Evolutionary conservation across 768 basidiomycete genomes (phyloP).

Genomic region (Fibroporia radiculosa): DNA sequence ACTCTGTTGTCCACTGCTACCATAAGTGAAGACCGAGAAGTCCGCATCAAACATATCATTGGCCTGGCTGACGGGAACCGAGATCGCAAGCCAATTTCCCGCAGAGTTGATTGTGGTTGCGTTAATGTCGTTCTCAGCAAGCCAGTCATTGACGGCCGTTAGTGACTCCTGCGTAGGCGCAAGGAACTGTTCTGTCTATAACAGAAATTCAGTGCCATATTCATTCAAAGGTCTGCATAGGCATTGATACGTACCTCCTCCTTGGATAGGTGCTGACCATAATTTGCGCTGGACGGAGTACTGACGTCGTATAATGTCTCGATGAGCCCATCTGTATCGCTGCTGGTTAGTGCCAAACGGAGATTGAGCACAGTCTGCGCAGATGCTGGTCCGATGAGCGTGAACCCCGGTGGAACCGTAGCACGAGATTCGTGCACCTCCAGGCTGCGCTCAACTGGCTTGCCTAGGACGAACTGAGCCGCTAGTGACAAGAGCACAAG

Average conservation of each 20-base stretch:
- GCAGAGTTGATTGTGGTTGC: constrained; percentile 19
- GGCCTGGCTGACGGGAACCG: constrained; percentile 21
- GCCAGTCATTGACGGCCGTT: constrained; percentile 20
- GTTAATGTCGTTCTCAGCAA: constrained; percentile 17
- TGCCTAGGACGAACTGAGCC: constrained; percentile 11
- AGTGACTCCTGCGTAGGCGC: constrained; percentile 17
- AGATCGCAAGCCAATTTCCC: constrained; percentile 22
- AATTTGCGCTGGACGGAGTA: constrained; percentile 26
- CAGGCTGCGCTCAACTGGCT: constrained; percentile 10
- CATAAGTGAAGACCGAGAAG: constrained; percentile 22
- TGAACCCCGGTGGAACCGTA: constrained; percentile 17
- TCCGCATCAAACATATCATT: constrained; percentile 24
- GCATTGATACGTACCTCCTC: constrained; percentile 25
- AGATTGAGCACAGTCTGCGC: constrained; percentile 23
- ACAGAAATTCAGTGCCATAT: not conserved
- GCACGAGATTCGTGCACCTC: constrained; percentile 20
- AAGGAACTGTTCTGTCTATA: constrained; percentile 11
- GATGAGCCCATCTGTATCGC: constrained; percentile 28
- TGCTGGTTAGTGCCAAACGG: constrained; percentile 26
- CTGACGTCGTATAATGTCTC: constrained; percentile 25
- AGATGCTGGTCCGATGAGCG: constrained; percentile 16
- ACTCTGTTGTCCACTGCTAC: constrained; percentile 13
- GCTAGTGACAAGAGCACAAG: constrained; percentile 8
- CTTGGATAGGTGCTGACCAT: constrained; percentile 31
- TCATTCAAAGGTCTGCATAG: not conserved